A percentile compares a stretch with the other conserved stretches of the same genome.
Conservation (phyloP, 148 eudicot species). For the Rhododendron simsii region DNA sequence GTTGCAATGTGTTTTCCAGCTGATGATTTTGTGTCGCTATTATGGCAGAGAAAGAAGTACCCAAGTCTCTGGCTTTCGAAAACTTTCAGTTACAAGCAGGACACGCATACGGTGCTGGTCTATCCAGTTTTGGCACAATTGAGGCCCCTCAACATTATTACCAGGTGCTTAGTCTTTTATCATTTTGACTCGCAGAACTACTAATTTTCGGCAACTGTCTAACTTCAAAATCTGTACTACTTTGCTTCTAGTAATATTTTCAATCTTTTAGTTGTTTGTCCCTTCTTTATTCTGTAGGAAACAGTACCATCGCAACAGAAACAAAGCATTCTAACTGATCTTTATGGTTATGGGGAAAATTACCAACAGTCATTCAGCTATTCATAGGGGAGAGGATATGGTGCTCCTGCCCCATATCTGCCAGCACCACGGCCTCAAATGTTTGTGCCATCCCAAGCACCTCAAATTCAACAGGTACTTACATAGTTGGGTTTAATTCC, state of each 20-base stretch:
- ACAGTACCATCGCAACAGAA: too few species aligned
- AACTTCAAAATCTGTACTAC: not conserved
- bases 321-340: too few species aligned
- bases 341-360: too few species aligned
- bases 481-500: too few species aligned
- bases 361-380: too few species aligned
- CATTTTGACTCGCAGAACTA: not conserved
- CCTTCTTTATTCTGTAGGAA: not conserved
- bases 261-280: not conserved
- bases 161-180: conserved; percentile 30
- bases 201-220: not conserved
- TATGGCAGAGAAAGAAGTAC: conserved; percentile 44
- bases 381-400: too few species aligned
- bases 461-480: too few species aligned
- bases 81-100: too few species aligned
- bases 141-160: conserved; percentile 55
- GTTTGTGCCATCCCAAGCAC: too few species aligned
- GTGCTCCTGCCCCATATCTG: too few species aligned
- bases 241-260: not conserved
- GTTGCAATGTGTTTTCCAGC: not conserved
- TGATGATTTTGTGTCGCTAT: not conserved
- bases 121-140: conserved; percentile 25
- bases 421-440: too few species aligned
- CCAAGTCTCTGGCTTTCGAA: not conserved
- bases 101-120: conserved; percentile 18